phyloP scores from a whole-genome alignment of 495 filamentous ascomycete genomes.

The Bryoglossum gracile region DNA sequence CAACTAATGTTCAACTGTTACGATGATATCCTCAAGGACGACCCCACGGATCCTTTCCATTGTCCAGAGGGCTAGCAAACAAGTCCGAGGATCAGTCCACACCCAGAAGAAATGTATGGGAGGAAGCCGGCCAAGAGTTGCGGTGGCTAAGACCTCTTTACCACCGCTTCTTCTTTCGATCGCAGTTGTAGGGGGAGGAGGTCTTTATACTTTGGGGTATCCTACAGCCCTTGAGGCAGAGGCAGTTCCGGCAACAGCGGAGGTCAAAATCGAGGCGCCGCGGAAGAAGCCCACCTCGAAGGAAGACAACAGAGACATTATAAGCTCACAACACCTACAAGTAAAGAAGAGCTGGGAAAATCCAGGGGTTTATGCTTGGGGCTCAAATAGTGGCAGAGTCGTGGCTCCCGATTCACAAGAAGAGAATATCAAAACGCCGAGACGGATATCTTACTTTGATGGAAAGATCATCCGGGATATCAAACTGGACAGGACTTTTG shows the following conservation, averaged over 20 bases:
- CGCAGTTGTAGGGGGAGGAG: conserved; percentile 27
- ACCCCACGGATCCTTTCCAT: neutral
- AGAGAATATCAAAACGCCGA: conserved; percentile 65
- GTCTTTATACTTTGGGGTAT: conserved; percentile 16
- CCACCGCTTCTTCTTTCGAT: conserved; percentile 17
- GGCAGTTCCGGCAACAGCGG: conserved; percentile 35
- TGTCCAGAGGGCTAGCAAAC: conserved; percentile 6
- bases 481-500: conserved; percentile 75
- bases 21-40: conserved; percentile 16
- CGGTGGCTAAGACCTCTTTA: conserved; percentile 6
- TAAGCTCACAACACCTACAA: conserved; percentile 73
- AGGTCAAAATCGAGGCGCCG: conserved; percentile 53
- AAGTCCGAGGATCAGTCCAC: neutral
- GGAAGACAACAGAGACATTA: conserved; percentile 62
- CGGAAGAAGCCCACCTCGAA: conserved; percentile 45
- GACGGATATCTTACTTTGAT: conserved; percentile 76
- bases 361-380: conserved; percentile 90
- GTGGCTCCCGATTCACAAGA: conserved; percentile 80
- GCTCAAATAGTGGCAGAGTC: conserved; percentile 77
- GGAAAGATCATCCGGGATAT: conserved; percentile 78
- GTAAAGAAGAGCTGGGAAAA: conserved; percentile 83
- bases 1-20: neutral
- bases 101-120: conserved; percentile 13
- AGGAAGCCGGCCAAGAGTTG: conserved; percentile 7
- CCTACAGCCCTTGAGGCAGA: conserved; percentile 39